Evolutionary conservation across 345 rosid genomes (phyloP), one percentile per base, ranked within the genome.

Genomic region (Gossypioides kirkii): DNA sequence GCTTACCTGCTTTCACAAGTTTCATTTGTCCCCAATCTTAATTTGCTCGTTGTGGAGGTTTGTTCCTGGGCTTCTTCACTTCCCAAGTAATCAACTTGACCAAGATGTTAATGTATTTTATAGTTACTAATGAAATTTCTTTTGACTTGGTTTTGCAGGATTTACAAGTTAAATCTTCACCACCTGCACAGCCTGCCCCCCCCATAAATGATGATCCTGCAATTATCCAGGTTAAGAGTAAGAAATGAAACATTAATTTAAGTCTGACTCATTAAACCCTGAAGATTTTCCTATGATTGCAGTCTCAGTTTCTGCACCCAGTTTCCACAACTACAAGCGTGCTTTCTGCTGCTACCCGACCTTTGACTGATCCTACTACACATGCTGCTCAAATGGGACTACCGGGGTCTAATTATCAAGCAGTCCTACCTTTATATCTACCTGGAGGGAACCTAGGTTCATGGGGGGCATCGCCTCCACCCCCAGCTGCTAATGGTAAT

Each of bases 131-230:
- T 52, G 53, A 7, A n/a, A 26, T 45, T 3, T 56, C 36, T 3
- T 42, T 49, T 20, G 70, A 36, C 16, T 26, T 74, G 58, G 5
- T n/a, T 73, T 75, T 75, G 61, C 84, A 94, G 98, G 98, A 94
- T 79, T 84, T 94, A 74, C 98, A 91, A 83, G 98, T 94, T 70
- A 94, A 91, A 82, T 90, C 96, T 70, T 91, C 94, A 75, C 89
- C 94, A 28, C 96, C 93, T 55, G 92, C 73, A 72, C 94, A 90
- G 82, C 80, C 96, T 55, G 69, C 82, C 20, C 88, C 87, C 3
- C 81, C 89, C 55, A 79, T 91, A 64, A 87, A 88, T 81, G 88
- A 91, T 82, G 98, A 94, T 69, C 97, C 97, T 11, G 97, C 97
- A 75, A 94, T 94, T 42, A 94, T 94, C 73, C 97, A 94, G 96